phyloP scores from a whole-genome alignment of 352 stramenopile genomes.

The Pythium dissotocum region DNA sequence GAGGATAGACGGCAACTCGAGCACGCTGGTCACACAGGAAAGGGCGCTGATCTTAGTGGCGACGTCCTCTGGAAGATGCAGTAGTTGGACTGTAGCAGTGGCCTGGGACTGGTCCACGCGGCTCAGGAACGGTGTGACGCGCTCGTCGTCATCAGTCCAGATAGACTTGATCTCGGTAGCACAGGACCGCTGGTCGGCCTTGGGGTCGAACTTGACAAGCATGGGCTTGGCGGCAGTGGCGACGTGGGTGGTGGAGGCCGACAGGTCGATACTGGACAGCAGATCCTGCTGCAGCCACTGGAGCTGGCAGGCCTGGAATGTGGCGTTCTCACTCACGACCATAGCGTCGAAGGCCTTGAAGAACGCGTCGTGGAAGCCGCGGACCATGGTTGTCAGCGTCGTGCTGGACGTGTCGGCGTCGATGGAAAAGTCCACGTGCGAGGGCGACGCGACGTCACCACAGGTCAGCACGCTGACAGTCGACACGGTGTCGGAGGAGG shows the following conservation, averaged over 20 bases:
- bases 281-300: conserved; percentile 66
- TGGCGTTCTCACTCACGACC: conserved; percentile 55
- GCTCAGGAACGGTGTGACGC: conserved; percentile 59
- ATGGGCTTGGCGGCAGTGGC: conserved; percentile 27
- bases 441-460: conserved; percentile 34
- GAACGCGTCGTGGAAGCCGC: conserved; percentile 59
- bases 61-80: conserved; percentile 43
- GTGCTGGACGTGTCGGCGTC: conserved; percentile 25
- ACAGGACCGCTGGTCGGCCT: conserved; percentile 47
- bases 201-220: conserved; percentile 50
- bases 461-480: conserved; percentile 36
- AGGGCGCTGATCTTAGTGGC: conserved; percentile 25
- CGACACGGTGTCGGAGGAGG: conserved; percentile 22
- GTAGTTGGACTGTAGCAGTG: conserved; percentile 42
- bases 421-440: conserved; percentile 44
- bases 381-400: conserved; percentile 39
- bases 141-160: conserved; percentile 37
- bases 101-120: conserved; percentile 34
- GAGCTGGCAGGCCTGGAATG: conserved; percentile 60
- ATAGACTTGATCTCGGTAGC: conserved; percentile 39
- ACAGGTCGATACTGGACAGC: conserved; percentile 34
- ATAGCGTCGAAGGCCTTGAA: conserved; percentile 69
- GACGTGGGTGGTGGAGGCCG: neutral
- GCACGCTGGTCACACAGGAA: conserved; percentile 14
- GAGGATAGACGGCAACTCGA: conserved; percentile 38